These are phyloP conservation scores for Casuarina glauca DNA, from an alignment of 306 rosid species.

Conservation along the genomic window DNA sequence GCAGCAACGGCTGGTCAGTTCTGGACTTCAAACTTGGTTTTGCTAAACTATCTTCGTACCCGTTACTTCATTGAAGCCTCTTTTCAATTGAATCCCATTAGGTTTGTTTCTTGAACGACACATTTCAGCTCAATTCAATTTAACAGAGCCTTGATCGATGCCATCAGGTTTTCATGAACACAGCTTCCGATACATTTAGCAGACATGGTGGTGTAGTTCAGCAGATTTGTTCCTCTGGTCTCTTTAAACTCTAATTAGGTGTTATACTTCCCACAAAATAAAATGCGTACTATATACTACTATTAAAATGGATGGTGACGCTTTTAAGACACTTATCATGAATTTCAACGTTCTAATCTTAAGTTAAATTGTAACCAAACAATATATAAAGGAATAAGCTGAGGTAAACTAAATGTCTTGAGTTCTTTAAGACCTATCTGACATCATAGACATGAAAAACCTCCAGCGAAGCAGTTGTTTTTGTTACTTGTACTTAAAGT, in stretches of 20 bases:
- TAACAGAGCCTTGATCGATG: not conserved
- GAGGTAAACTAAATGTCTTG: not conserved
- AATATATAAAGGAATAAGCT: not conserved
- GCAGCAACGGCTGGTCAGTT: not conserved
- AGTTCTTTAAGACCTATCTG: not conserved
- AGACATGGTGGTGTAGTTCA: not conserved
- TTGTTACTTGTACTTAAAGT: not conserved
- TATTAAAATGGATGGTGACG: not conserved
- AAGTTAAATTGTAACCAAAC: not conserved
- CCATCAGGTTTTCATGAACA: not conserved
- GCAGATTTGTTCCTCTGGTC: not conserved
- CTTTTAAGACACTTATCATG: not conserved
- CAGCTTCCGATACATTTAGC: not conserved
- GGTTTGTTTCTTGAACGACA: not conserved
- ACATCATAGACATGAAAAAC: not conserved
- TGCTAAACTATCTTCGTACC: not conserved
- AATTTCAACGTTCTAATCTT: not conserved
- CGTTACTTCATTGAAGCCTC: not conserved
- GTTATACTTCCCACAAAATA: not conserved
- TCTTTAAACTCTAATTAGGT: not conserved
- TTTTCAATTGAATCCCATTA: not conserved
- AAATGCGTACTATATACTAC: not conserved
- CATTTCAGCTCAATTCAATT: not conserved
- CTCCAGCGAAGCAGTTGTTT: not conserved
- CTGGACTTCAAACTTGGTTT: not conserved